Base-by-base conservation (phyloP, 495 filamentous ascomycete species). In the Hyaloscypha variabilis region DNA sequence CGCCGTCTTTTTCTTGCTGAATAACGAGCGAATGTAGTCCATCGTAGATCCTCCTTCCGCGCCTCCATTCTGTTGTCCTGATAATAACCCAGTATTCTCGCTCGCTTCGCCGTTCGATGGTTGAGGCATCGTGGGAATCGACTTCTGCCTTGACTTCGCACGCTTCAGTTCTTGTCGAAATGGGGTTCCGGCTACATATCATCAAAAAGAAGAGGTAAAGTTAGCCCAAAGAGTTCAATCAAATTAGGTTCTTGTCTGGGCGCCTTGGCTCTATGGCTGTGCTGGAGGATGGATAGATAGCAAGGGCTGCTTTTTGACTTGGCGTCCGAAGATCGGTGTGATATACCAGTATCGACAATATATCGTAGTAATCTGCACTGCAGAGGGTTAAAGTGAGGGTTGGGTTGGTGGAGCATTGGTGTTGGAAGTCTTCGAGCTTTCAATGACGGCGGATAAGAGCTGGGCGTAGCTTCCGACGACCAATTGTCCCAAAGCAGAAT, bases 1-100 rank as follows among this genome's bases (percentile, higher is more conserved):
- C 6, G 82, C 82, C 25, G 78, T 84, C 60, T 73, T 68, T 11
- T 71, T 69, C 46, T 69, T 68, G 63, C 82, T 77, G 61, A 82
- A 68, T 59, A 85, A 77, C 67, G 85, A 50, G 13, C 69, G 58
- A 17, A 60, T 54, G 63, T 54, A 52, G 6, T 55, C 46, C 55
- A 42, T 25, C 26, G 55, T 58, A 30, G 42, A 71, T 14, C 28
- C 30, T 60, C 30, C 21, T 0, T 8, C 17, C 1, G 25, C 54
- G 8, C 39, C 60, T 34, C 68, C 64, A 61, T 73, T 67, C 56
- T 60, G 29, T 3, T 64, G 51, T 19, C 31, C 65, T n/a, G 58
- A 29, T 31, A 69, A 26, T 36, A 72, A 36, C 21, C 63, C 60
- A 13, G 67, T 67, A 28, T 58, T 29, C 57, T 69, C 66, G 51